Base-by-base conservation (phyloP, 169 alveolate species). In the Fabrea salina region DNA sequence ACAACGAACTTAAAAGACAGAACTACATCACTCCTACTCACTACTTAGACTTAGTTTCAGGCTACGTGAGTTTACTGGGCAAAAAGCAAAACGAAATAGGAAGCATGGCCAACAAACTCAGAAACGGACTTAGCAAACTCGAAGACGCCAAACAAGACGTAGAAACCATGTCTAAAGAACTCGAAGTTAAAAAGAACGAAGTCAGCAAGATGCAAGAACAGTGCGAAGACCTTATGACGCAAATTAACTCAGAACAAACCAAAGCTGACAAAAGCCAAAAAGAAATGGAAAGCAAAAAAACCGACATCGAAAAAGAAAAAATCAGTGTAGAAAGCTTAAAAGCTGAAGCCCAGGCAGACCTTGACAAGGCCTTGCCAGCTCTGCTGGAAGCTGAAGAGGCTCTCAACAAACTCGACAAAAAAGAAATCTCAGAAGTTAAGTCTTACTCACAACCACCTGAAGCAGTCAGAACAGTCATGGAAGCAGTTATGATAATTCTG, bases 351-450 rank as follows among this genome's bases (percentile, higher is more conserved):
- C 96, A 97, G 50, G 89, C 93, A 11, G 99, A 98, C 78, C 94
- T 98, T 59, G 97, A 95, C 53, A 95, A 94, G 79, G 99, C 99
- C 3, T 94, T 95, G 89, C 99, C 99, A 8, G 98, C 98, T 7
- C 86, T 98, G 67, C 92, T 95, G 41, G 97, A 96, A 39, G 99
- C 99, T 4, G 94, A 96, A 72, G 98, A 95, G 44, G 98, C 99
- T n/a, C 93, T 98, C 40, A 98, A 95, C 70, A 95, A 94, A 74
- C 89, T 98, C 70, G 98, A 98, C 85, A 97, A 97, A 90, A 96
- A 96, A 84, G 87, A 96, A 70, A 89, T 97, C 56, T 96, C 99
- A 59, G 99, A 97, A 79, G 96, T 96, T 44, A 92, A 92, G 70
- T 41, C 91, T 16, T 89, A 82, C 75, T 37, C 85, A 19, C 54